Base-by-base conservation (phyloP, 2,329 filamentous ascomycete genomes). In the Phoma herbarum region DNA sequence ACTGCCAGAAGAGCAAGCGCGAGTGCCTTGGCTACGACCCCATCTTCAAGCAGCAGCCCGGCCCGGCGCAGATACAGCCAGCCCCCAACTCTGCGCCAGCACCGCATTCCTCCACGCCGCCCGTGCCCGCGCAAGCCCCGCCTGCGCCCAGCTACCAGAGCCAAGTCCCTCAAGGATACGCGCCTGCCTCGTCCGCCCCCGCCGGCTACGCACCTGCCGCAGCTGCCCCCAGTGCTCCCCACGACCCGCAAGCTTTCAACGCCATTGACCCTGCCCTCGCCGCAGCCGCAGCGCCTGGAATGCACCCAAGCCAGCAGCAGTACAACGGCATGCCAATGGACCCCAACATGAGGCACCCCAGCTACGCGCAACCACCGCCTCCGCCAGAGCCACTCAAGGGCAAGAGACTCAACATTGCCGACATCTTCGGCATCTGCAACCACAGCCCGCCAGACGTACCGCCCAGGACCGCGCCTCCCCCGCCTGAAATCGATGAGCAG, bases 1-100 rank as follows among this genome's bases (percentile, higher is more conserved):
- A 95, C 75, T 95, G 91, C 80, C 89, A 90, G 74, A 95, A 95
- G 78, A 93, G 90, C 67, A 95, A 94, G 80, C 90, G 91, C 72
- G 91, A 94, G 71, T 95, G 91, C 73, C 76, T 93, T 47, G 91
- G 91, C 54, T 95, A 95, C 85, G 91, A 95, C 72, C 91, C 91
- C 35, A 91, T 94, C 71, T 95, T 94, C 81, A 91, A 92, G 78
- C 86, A 89, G 63, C 87, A 89, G 69, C 80, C 85, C 44, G 86
- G 88, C 52, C 90, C 90, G 28, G 84, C 90, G 46, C 85, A 88
- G 63, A 90, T 92, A 62, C 91, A 94, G 75, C 86, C 90, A 20
- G 87, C 88, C 12, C 86, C 88, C 54, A 86, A 84, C 66, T 73
- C 78, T 29, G 66, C 77, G 23, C 70, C 75, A 41, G 62, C 78